phyloP scores from a whole-genome alignment of 2,329 filamentous ascomycete species.

The Monosporascus cannonballus region DNA sequence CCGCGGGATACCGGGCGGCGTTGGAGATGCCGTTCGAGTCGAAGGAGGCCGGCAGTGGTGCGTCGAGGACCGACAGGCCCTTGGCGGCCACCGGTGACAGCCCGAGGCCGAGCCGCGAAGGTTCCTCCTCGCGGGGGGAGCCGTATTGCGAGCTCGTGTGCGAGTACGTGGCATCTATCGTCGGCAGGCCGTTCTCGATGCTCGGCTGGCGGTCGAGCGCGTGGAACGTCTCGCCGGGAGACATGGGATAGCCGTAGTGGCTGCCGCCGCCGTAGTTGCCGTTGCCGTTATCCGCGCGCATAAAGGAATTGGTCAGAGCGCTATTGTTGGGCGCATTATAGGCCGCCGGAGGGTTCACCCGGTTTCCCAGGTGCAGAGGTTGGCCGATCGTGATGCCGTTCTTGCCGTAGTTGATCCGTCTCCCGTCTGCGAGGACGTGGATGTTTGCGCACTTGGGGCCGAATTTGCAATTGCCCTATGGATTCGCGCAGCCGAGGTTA shows the following conservation, averaged over 20 bases:
- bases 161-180: conserved; percentile 53
- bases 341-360: conserved; percentile 56
- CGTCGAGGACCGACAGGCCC: conserved; percentile 83
- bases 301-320: conserved; percentile 68
- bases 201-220: conserved; percentile 43
- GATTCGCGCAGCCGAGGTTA: conserved; percentile 18
- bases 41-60: conserved; percentile 87
- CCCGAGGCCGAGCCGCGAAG: conserved; percentile 57
- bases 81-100: conserved; percentile 70
- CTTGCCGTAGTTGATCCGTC: conserved; percentile 77
- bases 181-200: conserved; percentile 50
- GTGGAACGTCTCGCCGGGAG: conserved; percentile 35
- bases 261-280: conserved; percentile 38
- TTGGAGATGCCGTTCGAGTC: conserved; percentile 94
- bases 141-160: conserved; percentile 62
- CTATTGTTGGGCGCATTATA: conserved; percentile 56
- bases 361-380: conserved; percentile 56
- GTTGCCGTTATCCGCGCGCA: conserved; percentile 49
- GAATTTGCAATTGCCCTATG: conserved; percentile 96
- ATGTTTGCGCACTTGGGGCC: conserved; percentile 96
- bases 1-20: conserved; percentile 70
- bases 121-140: conserved; percentile 69
- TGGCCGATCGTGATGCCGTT: conserved; percentile 60
- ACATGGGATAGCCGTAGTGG: conserved; percentile 32
- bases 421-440: conserved; percentile 89